phyloP scores from a whole-genome alignment of 164 flowering plant species.

The Houttuynia cordata region DNA sequence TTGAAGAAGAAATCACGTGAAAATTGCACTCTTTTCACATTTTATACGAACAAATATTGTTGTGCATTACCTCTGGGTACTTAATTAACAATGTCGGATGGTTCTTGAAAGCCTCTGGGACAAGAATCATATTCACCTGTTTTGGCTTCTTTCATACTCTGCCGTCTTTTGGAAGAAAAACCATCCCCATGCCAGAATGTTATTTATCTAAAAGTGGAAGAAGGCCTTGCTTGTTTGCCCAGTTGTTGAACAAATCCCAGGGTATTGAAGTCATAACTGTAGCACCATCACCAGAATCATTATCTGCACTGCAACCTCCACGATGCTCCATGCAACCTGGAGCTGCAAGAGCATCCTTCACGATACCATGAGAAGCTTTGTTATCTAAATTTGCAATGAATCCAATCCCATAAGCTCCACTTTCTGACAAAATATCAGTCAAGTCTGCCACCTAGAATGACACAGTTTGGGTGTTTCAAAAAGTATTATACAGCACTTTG shows the following conservation, averaged over 20 bases:
- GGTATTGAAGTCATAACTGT: constrained; percentile 96
- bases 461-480: not conserved
- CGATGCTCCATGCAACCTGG: constrained; percentile 99
- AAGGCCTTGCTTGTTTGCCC: constrained; percentile 79
- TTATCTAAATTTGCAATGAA: constrained; percentile 90
- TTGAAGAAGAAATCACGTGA: no score
- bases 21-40: not conserved
- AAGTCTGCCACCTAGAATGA: constrained; percentile 59
- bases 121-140: constrained; percentile 89
- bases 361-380: constrained; percentile 56
- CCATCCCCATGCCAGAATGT: constrained; percentile 95
- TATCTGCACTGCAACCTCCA: constrained; percentile 99
- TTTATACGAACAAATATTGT: not conserved
- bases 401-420: constrained; percentile 99
- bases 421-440: constrained; percentile 78
- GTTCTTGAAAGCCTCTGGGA: constrained; percentile 97
- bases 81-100: constrained; percentile 86
- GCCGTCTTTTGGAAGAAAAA: constrained; percentile 79
- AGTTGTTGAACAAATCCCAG: constrained; percentile 75
- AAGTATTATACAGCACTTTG: not conserved
- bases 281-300: constrained; percentile 99
- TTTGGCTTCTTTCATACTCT: constrained; percentile 55
- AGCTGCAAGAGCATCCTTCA: constrained; percentile 85
- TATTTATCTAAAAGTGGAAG: constrained; percentile 56
- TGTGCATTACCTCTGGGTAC: constrained; percentile 79